Evolutionary conservation across 2,329 filamentous ascomycete species (phyloP).

Genomic region (Aspergillus melleus): DNA sequence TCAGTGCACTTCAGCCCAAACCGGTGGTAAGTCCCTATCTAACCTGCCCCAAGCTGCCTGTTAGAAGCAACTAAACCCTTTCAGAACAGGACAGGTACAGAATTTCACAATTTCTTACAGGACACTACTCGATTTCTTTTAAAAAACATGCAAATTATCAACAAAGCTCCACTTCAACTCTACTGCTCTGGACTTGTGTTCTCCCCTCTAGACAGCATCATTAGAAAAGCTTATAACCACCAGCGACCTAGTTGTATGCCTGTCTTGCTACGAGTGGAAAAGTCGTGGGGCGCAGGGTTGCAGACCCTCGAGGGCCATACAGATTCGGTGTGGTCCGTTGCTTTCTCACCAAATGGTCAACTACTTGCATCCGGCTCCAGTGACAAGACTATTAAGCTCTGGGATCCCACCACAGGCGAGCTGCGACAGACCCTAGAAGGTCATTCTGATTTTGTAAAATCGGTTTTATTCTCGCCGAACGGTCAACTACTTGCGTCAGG

Average conservation of each 20-base stretch:
- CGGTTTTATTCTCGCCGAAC: not conserved
- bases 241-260: conserved; percentile 18
- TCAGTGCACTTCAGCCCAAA: conserved; percentile 4
- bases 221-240: conserved; percentile 24
- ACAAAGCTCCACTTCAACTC: conserved; percentile 36
- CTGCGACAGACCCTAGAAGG: not conserved
- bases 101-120: conserved; percentile 22
- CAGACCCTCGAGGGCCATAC: conserved; percentile 20
- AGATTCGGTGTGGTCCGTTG: conserved; percentile 10
- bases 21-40: not conserved
- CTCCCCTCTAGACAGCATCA: conserved; percentile 24
- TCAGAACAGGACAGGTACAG: conserved; percentile 12
- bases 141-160: conserved; percentile 26
- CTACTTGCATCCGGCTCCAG: conserved; percentile 19
- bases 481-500: not conserved
- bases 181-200: conserved; percentile 38
- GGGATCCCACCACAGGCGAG: conserved; percentile 4
- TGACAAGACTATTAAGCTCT: conserved; percentile 17
- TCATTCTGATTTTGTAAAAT: not conserved
- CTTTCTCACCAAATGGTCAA: conserved; percentile 21
- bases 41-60: not conserved
- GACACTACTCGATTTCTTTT: conserved; percentile 35
- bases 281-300: conserved; percentile 6
- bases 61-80: too few species aligned
- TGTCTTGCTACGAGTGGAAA: conserved; percentile 8